Evolutionary conservation across 768 basidiomycete species (phyloP), one percentile per base, ranked within the genome.

Genomic region (Termitomyces eurrhizus): DNA sequence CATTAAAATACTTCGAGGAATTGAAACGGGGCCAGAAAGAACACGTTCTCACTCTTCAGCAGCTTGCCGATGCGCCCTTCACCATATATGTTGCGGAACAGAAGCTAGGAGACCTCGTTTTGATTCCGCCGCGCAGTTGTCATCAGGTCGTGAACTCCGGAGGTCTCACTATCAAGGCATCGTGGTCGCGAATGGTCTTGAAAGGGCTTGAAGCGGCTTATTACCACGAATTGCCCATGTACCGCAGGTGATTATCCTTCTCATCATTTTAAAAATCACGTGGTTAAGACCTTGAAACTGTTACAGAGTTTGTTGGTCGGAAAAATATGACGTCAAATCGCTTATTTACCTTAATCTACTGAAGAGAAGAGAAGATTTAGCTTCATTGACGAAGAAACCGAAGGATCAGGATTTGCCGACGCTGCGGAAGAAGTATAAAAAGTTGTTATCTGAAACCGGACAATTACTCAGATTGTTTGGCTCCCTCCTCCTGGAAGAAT

Each of bases 121-220:
- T 93, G 21, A 89, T 94, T 18, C 92, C 92, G 12, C 88, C 89
- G 29, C 78, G 88, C 62, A 88, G 88, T 61, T 90, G 87, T 58
- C 91, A 94, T 71, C 92, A 94, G 69, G 92, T 93, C 3, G 79
- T 93, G 29, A 94, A 94, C 64, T 74, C 75, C 49, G 89, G 91
- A 24, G 91, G 92, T 13, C 79, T 94, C 21, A 91, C 90, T 0
- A 77, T 93, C 70, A 94, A 94, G 72, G 84, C 86, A 4, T 89
- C 89, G 1, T 94, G 92, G 92, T 93, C 91, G 0, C 78, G 92
- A 48, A 93, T 94, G 90, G 87, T 89, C 7, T 65, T 88, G 35
- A 69, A 74, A 52, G 87, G 89, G 3, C 69, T 92, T 9, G 69
- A 71, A 41, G 74, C 78, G 1, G 88, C 91, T 3, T 76, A 89